Conservation (phyloP, 192 early-diverging fungal genomes). For the Coemansia sp. region DNA sequence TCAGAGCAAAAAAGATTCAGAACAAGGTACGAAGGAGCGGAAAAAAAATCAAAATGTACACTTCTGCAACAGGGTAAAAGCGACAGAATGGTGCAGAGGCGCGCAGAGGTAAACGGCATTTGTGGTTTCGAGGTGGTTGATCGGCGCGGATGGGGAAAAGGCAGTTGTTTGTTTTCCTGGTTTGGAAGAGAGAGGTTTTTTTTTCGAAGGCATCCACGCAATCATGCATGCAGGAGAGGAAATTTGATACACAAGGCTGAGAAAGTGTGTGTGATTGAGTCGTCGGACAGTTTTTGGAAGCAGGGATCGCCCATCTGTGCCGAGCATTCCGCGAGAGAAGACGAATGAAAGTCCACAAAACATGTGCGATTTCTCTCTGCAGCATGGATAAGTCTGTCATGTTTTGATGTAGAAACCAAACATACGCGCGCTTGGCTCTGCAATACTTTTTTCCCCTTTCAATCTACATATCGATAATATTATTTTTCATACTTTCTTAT, state of each 20-base stretch:
- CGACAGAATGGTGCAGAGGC: not conserved
- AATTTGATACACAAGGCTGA: not conserved
- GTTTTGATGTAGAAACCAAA: constrained; percentile 6
- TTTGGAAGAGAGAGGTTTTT: not conserved
- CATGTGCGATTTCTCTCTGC: not conserved
- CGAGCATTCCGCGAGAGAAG: not conserved
- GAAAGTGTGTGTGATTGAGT: not conserved
- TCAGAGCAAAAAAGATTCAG: not conserved
- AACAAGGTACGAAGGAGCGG: not conserved
- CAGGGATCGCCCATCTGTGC: not conserved
- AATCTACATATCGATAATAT: not conserved
- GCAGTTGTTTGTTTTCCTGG: not conserved
- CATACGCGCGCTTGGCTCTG: not conserved
- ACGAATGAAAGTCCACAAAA: not conserved
- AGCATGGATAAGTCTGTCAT: not conserved
- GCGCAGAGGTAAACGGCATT: not conserved
- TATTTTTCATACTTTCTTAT: constrained; percentile 4
- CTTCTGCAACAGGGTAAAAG: not conserved
- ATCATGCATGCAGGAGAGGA: not conserved
- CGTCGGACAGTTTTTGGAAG: not conserved
- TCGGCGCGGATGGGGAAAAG: not conserved
- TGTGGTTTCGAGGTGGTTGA: not conserved
- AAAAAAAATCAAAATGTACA: not conserved
- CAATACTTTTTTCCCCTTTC: constrained; percentile 1
- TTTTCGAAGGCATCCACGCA: not conserved